Conservation (phyloP, 371 early-diverging fungal genomes). For the Lichtheimia ornata region DNA sequence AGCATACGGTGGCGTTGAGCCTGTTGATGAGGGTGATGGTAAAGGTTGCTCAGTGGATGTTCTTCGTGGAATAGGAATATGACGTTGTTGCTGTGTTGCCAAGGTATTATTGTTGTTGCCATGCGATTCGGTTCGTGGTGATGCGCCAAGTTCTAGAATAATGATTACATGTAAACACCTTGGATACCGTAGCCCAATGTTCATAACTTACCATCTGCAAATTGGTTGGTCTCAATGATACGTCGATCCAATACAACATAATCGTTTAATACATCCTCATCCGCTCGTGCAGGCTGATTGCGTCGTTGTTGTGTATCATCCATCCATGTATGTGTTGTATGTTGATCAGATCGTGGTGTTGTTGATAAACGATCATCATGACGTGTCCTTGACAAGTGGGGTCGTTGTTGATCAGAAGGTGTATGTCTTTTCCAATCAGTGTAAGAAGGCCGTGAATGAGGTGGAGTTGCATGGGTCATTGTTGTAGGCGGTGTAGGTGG, state of each 20-base stretch:
- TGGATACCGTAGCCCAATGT: neutral
- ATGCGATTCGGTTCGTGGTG: conserved; percentile 14
- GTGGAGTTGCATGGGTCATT: neutral
- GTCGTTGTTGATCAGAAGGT: no score
- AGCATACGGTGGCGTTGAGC: conserved; percentile 37
- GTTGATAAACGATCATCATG: neutral
- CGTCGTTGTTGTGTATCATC: conserved; percentile 2
- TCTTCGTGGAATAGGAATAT: conserved; percentile 19
- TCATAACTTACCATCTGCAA: conserved; percentile 73
- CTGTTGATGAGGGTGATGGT: conserved; percentile 27
- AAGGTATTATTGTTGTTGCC: neutral
- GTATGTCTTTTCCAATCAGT: neutral
- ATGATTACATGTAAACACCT: neutral
- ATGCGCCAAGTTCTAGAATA: conserved; percentile 23
- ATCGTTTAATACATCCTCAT: conserved; percentile 70
- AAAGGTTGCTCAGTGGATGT: conserved; percentile 21
- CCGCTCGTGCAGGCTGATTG: conserved; percentile 18
- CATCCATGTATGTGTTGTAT: neutral
- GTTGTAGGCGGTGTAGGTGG: conserved; percentile 3
- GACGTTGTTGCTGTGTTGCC: conserved; percentile 5
- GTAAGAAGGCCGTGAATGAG: neutral
- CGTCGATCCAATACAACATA: conserved; percentile 87
- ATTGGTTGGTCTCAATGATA: conserved; percentile 83
- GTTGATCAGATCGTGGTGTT: neutral
- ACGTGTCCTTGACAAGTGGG: no score